Evolutionary conservation across 75 land plant species (phyloP).

Genomic region (Pseudotsuga menziesii): DNA sequence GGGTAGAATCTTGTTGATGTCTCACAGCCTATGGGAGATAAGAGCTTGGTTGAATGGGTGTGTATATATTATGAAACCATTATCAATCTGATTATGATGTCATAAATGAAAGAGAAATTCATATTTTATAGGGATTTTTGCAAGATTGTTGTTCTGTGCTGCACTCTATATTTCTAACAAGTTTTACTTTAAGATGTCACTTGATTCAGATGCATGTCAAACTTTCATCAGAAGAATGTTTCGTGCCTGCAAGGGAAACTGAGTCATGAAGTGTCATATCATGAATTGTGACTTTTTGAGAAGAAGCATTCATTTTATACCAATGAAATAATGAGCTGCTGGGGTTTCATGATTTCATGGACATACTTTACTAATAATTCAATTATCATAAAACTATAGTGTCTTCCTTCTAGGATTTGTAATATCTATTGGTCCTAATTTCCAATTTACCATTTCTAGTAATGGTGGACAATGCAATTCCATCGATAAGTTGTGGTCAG

Average conservation of each 20-base stretch:
- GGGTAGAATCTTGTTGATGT: conserved; percentile 69
- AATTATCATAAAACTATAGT: neutral
- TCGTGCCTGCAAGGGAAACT: neutral
- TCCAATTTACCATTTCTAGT: neutral
- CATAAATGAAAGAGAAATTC: neutral
- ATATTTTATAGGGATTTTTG: neutral
- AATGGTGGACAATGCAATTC: neutral
- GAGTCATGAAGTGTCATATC: neutral
- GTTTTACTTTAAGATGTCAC: neutral
- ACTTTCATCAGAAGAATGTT: neutral
- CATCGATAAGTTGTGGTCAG: neutral
- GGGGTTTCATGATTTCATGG: neutral
- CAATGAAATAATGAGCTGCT: neutral
- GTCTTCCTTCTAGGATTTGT: neutral
- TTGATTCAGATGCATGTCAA: neutral
- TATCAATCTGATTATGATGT: neutral
- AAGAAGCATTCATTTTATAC: neutral
- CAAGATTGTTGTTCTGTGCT: neutral
- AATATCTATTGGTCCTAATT: neutral
- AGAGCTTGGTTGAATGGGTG: conserved; percentile 88
- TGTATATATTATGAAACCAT: neutral
- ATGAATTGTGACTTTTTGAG: neutral
- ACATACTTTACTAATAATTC: neutral
- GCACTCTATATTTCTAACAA: neutral
- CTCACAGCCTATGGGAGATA: conserved; percentile 42